These are phyloP conservation scores for Allium cepa DNA, from an alignment of 106 monocot species.

Conservation along the genomic window DNA sequence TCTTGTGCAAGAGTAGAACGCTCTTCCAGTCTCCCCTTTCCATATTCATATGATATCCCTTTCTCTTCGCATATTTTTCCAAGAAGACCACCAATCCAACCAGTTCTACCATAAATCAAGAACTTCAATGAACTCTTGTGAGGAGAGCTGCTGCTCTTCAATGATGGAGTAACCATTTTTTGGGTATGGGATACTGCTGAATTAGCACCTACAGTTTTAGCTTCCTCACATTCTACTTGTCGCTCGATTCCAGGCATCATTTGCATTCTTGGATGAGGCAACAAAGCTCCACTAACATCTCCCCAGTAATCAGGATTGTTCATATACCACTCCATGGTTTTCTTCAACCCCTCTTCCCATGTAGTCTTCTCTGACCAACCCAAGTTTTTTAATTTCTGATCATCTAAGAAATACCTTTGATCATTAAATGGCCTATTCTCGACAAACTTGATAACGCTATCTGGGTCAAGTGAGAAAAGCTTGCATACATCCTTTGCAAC, in stretches of 20 bases:
- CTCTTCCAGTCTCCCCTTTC: constrained; percentile 21
- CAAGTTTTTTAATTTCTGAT: constrained; percentile 23
- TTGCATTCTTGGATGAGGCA: constrained; percentile 26
- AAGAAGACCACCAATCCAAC: constrained; percentile 26
- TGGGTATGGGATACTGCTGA: constrained; percentile 3
- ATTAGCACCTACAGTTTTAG: not conserved
- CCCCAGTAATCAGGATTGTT: constrained; percentile 28
- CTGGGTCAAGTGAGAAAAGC: constrained; percentile 19
- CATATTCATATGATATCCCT: constrained; percentile 22
- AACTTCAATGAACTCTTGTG: constrained; percentile 12
- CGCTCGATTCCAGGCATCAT: constrained; percentile 26
- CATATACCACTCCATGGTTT: constrained; percentile 29
- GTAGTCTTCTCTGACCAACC: constrained; percentile 26
- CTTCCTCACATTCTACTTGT: constrained; percentile 18
- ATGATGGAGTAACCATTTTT: constrained; percentile 12
- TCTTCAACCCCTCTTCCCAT: constrained; percentile 26
- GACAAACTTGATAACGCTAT: constrained; percentile 15
- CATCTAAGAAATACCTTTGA: constrained; percentile 30
- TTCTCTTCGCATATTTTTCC: constrained; percentile 25
- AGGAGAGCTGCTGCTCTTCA: not conserved
- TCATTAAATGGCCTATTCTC: constrained; percentile 32
- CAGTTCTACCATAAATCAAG: constrained; percentile 26
- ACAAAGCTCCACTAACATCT: constrained; percentile 22
- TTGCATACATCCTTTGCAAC: constrained; percentile 32
- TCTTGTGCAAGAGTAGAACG: constrained; percentile 15